Conservation (phyloP, 352 stramenopile genomes). For the Globisporangium paroecandrum region DNA sequence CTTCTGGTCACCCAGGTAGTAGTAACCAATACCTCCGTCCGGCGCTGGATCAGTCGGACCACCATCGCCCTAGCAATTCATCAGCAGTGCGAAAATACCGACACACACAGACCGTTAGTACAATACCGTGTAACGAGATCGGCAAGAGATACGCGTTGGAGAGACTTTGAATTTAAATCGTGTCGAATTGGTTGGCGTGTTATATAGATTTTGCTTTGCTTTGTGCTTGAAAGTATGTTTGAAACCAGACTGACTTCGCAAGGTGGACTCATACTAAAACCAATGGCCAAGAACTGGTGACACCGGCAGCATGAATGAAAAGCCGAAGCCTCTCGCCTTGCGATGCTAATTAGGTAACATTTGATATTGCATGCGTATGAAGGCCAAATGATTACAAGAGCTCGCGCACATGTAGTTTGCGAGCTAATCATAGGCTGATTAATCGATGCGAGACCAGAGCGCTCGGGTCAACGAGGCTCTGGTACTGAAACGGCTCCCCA, state of each 20-base stretch:
- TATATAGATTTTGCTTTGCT: conserved; percentile 5
- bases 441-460: conserved; percentile 65
- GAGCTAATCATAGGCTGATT: conserved; percentile 82
- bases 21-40: conserved; percentile 80
- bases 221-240: conserved; percentile 40
- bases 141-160: neutral
- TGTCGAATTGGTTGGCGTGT: neutral
- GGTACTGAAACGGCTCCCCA: conserved; percentile 4
- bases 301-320: conserved; percentile 44
- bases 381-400: conserved; percentile 76
- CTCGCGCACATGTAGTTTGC: conserved; percentile 15
- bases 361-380: conserved; percentile 87
- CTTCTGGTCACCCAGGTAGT: conserved; percentile 85
- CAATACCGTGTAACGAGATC: neutral
- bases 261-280: conserved; percentile 59
- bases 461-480: neutral
- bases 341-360: conserved; percentile 87
- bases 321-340: conserved; percentile 32
- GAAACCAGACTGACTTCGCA: conserved; percentile 84
- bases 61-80: conserved; percentile 56
- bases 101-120: neutral
- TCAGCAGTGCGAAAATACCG: neutral
- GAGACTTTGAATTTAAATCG: conserved; percentile 6
- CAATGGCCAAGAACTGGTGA: conserved; percentile 82
- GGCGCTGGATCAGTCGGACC: conserved; percentile 65